Conservation (phyloP, 208 protist genomes). For the Spongospora subterranea region DNA sequence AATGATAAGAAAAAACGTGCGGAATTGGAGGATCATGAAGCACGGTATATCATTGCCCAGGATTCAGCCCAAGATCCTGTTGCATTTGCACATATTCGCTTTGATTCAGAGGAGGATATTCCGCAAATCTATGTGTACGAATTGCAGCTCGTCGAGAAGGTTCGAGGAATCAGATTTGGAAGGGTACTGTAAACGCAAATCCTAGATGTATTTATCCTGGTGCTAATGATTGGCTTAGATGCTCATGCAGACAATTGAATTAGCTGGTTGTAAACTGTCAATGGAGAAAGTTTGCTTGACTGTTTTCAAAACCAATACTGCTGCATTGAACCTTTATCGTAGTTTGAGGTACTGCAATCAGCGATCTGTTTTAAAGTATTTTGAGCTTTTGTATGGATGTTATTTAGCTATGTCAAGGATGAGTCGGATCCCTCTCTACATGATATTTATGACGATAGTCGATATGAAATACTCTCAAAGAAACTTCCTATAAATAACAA, state of each 20-base stretch:
- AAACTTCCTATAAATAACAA: too few relatives aligned
- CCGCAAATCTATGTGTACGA: conserved; percentile 29
- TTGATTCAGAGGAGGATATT: neutral
- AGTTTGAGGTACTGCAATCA: neutral
- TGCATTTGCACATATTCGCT: conserved; percentile 2
- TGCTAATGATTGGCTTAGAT: neutral
- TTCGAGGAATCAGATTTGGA: conserved; percentile 24
- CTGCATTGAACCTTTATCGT: neutral
- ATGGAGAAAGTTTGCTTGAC: conserved; percentile 30
- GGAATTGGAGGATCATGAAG: neutral
- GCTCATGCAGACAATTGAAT: conserved; percentile 13
- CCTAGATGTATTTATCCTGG: neutral
- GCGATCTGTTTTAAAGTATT: neutral
- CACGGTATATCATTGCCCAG: neutral
- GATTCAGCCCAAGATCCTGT: neutral
- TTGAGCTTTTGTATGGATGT: neutral
- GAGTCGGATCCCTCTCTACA: neutral
- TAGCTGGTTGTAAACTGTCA: neutral
- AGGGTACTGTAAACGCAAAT: neutral
- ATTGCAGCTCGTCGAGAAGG: neutral
- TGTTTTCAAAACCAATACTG: neutral
- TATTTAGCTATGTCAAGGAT: neutral
- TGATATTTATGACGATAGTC: neutral
- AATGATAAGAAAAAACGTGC: neutral
- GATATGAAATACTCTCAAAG: neutral